Conservation (phyloP, 139 green algal species). For the Tetraselmis striata region DNA sequence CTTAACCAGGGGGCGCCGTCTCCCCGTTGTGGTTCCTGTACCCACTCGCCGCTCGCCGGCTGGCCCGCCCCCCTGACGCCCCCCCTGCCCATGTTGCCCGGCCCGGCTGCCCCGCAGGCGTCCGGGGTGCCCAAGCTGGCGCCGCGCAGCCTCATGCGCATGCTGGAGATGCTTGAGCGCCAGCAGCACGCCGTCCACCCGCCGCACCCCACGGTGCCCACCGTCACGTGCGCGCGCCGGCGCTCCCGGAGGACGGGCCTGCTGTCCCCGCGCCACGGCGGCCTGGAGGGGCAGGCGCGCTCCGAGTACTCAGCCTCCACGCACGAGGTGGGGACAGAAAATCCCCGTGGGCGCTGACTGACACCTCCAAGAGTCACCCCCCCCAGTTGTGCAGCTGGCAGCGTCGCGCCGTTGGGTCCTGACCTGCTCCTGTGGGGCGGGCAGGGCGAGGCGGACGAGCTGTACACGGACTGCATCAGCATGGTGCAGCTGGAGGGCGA, state of each 20-base stretch:
- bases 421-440: neutral
- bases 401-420: no score
- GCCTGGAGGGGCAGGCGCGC: neutral
- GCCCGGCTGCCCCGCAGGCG: no score
- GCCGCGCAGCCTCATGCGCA: neutral
- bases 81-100: no score
- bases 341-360: no score
- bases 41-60: no score
- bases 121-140: neutral
- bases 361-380: no score
- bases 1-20: no score
- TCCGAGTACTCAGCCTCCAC: neutral
- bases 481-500: conserved; percentile 35
- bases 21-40: no score
- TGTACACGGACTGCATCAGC: neutral
- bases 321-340: neutral
- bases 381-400: no score
- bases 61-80: no score
- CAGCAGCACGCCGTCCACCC: neutral
- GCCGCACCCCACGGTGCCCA: neutral
- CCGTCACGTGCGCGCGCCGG: neutral
- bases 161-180: neutral
- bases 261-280: neutral
- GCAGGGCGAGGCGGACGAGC: neutral
- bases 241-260: neutral